These are phyloP conservation scores for Ploettnerulaceae sp. DNA, from an alignment of 2,329 filamentous ascomycete genomes.

Conservation along the genomic window DNA sequence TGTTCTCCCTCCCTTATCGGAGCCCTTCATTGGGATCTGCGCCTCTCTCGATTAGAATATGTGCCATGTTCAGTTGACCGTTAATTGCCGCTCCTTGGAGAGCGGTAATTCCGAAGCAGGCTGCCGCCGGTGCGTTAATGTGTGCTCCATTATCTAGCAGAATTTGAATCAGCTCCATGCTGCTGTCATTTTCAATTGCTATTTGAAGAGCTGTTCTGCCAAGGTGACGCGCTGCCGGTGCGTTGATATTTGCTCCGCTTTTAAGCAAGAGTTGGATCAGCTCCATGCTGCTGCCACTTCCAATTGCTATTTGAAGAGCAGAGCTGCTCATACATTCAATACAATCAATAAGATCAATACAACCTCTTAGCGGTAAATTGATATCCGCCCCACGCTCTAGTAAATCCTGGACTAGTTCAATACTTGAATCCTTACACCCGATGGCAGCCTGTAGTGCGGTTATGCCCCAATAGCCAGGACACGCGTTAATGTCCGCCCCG, in stretches of 20 bases:
- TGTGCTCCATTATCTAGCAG: slow-evolving; percentile 16
- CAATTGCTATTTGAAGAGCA: slow-evolving; percentile 13
- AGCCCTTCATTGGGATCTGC: slow-evolving; percentile 18
- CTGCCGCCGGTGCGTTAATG: slow-evolving; percentile 1
- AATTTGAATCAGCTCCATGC: slow-evolving; percentile 10
- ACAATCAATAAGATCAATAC: no score
- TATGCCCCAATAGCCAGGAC: background rate
- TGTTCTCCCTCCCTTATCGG: slow-evolving; percentile 17
- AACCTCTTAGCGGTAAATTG: background rate
- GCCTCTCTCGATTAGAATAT: slow-evolving; percentile 18
- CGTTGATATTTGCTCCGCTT: slow-evolving; percentile 11
- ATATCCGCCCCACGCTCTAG: slow-evolving; percentile 14
- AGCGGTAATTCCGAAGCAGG: slow-evolving; percentile 8
- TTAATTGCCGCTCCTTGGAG: slow-evolving; percentile 24
- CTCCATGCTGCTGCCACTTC: slow-evolving; percentile 2
- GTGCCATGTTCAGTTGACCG: slow-evolving; percentile 22
- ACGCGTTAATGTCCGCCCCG: slow-evolving; percentile 14
- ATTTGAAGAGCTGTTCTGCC: slow-evolving; percentile 20
- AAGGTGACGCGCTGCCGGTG: background rate
- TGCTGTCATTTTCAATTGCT: background rate
- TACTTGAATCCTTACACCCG: background rate
- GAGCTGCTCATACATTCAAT: no score
- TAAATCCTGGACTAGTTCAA: slow-evolving; percentile 5
- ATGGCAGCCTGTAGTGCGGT: slow-evolving; percentile 12
- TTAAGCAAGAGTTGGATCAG: slow-evolving; percentile 13